Evolutionary conservation across 169 alveolate genomes (phyloP).

Genomic region (Plasmodium gaboni): DNA sequence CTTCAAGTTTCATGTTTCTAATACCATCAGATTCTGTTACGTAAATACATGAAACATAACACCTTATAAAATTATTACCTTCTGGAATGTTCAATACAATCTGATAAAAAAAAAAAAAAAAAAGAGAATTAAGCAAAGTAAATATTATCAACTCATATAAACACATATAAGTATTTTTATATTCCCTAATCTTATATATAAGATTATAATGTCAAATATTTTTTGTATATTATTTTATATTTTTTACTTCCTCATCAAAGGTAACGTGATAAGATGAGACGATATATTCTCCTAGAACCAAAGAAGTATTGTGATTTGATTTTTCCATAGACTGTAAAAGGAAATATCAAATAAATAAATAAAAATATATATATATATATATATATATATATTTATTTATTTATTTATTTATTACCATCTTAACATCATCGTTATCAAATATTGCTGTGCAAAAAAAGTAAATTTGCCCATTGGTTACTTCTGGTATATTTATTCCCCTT

Average conservation of each 20-base stretch:
- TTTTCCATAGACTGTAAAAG: slow-evolving; percentile 64
- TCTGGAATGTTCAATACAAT: slow-evolving; percentile 49
- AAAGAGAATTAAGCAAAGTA: not conserved
- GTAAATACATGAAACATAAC: slow-evolving; percentile 35
- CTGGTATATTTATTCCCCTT: slow-evolving; percentile 59
- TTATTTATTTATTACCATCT: slow-evolving; percentile 8
- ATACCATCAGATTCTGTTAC: slow-evolving; percentile 42
- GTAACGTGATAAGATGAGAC: slow-evolving; percentile 11
- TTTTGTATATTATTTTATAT: not conserved
- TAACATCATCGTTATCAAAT: slow-evolving; percentile 66
- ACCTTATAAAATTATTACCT: slow-evolving; percentile 25
- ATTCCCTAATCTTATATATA: too few species aligned
- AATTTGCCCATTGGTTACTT: slow-evolving; percentile 44
- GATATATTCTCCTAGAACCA: slow-evolving; percentile 43
- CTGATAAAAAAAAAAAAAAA: slow-evolving; percentile 11
- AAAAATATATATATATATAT: not conserved
- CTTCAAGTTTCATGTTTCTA: slow-evolving; percentile 69
- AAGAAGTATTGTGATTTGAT: slow-evolving; percentile 48
- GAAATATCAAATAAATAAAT: not conserved
- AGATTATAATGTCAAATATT: too few species aligned
- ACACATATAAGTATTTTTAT: too few species aligned
- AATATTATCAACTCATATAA: too few species aligned
- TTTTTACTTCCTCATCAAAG: slow-evolving; percentile 46
- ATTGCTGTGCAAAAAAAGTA: slow-evolving; percentile 53
- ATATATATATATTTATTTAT: too few species aligned